Base-by-base conservation (phyloP, 78 protist genomes). In the Dictyostelium brefeldianum region DNA sequence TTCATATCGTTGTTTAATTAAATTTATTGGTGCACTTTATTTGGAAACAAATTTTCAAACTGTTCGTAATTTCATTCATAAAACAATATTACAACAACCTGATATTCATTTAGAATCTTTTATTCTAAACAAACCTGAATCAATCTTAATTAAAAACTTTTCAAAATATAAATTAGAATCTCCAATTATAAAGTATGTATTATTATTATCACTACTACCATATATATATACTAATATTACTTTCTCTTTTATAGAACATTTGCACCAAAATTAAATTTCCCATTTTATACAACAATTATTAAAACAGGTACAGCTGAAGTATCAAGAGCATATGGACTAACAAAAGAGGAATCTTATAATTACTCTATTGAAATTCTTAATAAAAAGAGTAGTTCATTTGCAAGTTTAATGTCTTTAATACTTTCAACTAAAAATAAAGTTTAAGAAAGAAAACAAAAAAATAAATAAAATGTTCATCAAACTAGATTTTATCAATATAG, bases 1-100 rank as follows among this genome's bases (percentile, higher is more conserved):
- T 51, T 4, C 59, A 1, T 83, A 83, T 25, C 25, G 22, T 15
- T 71, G 75, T 71, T 56, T 83, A 27, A 22, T 69, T 18, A 25
- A 83, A 43, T 83, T 83, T 29, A 3, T 83, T 43, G 91, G 91
- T 54, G 91, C 91, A 54, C 50, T 83, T 54, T 83, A 83, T 71
- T 54, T 71, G 15, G 81, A 83, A 62, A 1, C 43, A 27, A 54
- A 67, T 56, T 83, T 54, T 50, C n/a, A 51, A 50, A 46, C 46
- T 4, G 56, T 25, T n/a, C n/a, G n/a, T 9, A 36, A 71, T 14
- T 83, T 83, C 46, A 83, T 83, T 43, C 74, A 73, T 27, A 51
- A 46, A 14, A 1, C 11, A 51, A 17, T 83, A 10, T 62, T 83
- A 31, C 46, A 46, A 43, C 50, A 31, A 56, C 62, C 73, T 2